Percentiles rank a stretch among this genome's conserved stretches.
Evolutionary conservation across 371 early-diverging fungal genomes (phyloP).

Genomic region (Syncephalastrum contaminatum): DNA sequence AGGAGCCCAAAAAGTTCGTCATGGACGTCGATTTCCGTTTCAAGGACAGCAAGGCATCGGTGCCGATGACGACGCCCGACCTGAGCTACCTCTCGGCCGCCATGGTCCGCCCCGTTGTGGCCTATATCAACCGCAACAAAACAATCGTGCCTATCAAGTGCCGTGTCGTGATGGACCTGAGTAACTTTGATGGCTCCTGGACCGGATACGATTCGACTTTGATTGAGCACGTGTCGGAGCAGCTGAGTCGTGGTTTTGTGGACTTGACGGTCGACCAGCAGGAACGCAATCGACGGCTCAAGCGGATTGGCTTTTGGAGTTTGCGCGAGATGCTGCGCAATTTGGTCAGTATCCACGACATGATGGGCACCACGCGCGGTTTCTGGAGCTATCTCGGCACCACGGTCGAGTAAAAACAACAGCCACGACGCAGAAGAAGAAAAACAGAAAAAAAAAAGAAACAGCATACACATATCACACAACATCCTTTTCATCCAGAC

Average conservation of each 20-base stretch:
- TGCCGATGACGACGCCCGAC: constrained; percentile 75
- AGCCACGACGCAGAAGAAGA: too few species aligned
- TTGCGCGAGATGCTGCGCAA: constrained; percentile 75
- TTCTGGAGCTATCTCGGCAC: constrained; percentile 69
- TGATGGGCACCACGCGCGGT: constrained; percentile 73
- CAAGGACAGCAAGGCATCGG: constrained; percentile 86
- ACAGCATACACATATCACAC: too few species aligned
- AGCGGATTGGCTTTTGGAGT: constrained; percentile 90
- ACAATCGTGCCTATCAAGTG: constrained; percentile 83
- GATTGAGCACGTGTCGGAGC: constrained; percentile 74
- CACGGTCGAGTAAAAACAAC: too few species aligned
- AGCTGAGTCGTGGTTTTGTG: constrained; percentile 81
- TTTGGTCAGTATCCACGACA: constrained; percentile 70
- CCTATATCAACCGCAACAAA: constrained; percentile 90
- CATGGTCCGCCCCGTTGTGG: constrained; percentile 91
- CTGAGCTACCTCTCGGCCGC: constrained; percentile 81
- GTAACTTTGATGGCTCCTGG: constrained; percentile 94
- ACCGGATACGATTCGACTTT: constrained; percentile 83
- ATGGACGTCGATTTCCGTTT: constrained; percentile 81
- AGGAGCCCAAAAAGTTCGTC: constrained; percentile 53
- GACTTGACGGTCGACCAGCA: constrained; percentile 79
- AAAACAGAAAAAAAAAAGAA: too few species aligned
- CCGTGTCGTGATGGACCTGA: constrained; percentile 74
- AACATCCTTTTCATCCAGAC: too few species aligned
- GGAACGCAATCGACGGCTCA: constrained; percentile 78